Evolutionary conservation across 768 basidiomycete genomes (phyloP), one percentile per base, ranked within the genome.

Genomic region (Hirschioporus abietinus): DNA sequence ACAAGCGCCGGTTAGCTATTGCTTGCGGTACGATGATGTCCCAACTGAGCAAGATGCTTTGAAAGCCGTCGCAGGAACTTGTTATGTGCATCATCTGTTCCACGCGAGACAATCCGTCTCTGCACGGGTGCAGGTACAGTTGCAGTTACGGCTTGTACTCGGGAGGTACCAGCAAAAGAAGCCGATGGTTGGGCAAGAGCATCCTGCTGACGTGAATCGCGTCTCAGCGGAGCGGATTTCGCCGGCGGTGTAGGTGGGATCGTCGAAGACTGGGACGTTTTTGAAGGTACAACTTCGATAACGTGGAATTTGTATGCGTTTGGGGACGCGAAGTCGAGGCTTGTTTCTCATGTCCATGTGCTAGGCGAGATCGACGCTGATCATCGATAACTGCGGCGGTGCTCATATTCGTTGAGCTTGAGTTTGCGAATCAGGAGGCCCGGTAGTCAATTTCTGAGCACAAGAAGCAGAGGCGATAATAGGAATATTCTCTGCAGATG

Each of bases 41-140:
- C 42, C 20, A 52, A 10, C 20, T 52, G 42, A 52, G 6, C 15
- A 5, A 52, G 12, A 52, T 52, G 42, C 42, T 52, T 52, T 20
- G 42, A 52, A 20, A 5, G 42, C 42, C 42, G 42, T 20, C 42
- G 42, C 4, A 52, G 20, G 42, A 52, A 5, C 12, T 52, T 52
- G 2, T 20, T 52, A 20, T 12, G 42, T 52, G 42, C 42, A 52
- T 52, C 42, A 20, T 52, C 42, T 52, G 42, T 52, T 1, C 5
- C 42, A 15, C 42, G 42, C 42, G 42, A 52, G 42, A 52, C 42
- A 52, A 10, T 96, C 89, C 78, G 79, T 98, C 64, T 96, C 96
- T 52, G 97, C 93, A 9, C 97, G 99, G 78, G 96, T 93, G 10
- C 97, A 99, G 20, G n/a, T n/a, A n/a, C n/a, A n/a, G n/a, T n/a